Base-by-base conservation (phyloP, 106 monocot genomes). In the Apostasia shenzhenica region DNA sequence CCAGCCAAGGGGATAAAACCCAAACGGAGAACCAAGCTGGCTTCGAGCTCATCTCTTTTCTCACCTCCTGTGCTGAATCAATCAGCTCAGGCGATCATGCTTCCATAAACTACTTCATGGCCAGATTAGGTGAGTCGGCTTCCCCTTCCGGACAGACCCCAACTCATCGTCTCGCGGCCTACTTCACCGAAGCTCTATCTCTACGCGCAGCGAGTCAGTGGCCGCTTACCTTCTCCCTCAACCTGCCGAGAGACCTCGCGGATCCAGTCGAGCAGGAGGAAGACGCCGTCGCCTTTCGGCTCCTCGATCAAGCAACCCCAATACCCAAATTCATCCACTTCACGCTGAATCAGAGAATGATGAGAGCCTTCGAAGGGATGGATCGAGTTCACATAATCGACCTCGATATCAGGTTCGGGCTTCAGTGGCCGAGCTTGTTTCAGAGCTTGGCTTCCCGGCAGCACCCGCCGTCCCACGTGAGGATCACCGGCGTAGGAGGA, bases 301-400 rank as follows among this genome's bases (percentile, higher is more conserved):
- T 87, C 9, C 88, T 91, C 57, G 76, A 91, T 67, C 62, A 77
- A 10, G 79, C 78, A 14, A 91, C 73, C 63, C 91, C 91, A 0
- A 88, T 91, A 10, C 85, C 85, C 0, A 88, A 74, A 63, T 91
- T 94, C 68, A 42, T 91, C 63, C 85, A 91, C 62, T 91, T 88
- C 83, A 77, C 94, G 6, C 11, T 91, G 59, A 94, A 91, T 70
- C 85, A 91, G 73, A 79, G 79, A 41, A 7, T 94, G 13, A 57
- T 88, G 39, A 56, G 75, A 42, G 87, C 79, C 2, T 81, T 94
- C 41, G 73, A 88, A 63, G 83, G 83, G 3, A 79, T 81, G 72
- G 91, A 88, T 57, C 73, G 79, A 45, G 76, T 94, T 8, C 94
- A 94, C 78, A 80, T 94, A 70, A 84, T 94, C 37, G 94, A 94